A percentile compares a stretch with the other conserved stretches of the same genome.
These are phyloP conservation scores for Quercus cerris DNA, from an alignment of 306 rosid genomes.

Conservation along the genomic window DNA sequence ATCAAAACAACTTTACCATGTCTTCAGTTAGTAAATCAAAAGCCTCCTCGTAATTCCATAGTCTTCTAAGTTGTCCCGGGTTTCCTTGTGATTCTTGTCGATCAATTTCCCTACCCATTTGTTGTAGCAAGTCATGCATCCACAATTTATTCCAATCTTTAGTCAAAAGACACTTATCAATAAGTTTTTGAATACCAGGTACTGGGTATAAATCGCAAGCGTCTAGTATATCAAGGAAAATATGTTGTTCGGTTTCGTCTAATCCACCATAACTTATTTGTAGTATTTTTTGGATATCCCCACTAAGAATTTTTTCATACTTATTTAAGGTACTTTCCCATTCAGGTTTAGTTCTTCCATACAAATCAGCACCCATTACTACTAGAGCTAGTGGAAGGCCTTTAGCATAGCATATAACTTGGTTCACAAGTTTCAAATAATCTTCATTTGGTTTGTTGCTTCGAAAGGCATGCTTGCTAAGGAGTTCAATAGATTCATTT, in stretches of 20 bases:
- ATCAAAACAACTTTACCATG: background rate
- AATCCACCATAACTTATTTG: too few relatives aligned
- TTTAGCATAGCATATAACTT: too few relatives aligned
- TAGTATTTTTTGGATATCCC: too few relatives aligned
- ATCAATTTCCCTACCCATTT: background rate
- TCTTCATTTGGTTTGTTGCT: background rate
- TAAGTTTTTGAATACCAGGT: too few relatives aligned
- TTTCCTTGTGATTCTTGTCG: background rate
- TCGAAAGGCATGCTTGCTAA: conserved; percentile 1
- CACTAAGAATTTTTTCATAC: background rate
- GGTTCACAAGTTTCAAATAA: too few relatives aligned
- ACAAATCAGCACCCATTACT: conserved; percentile 17
- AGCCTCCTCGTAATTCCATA: conserved; percentile 16
- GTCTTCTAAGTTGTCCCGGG: conserved; percentile 12
- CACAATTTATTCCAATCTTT: fast-evolving
- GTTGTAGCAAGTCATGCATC: too few relatives aligned
- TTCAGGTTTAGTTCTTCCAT: conserved; percentile 6
- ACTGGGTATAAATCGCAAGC: too few relatives aligned
- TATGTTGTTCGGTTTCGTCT: background rate
- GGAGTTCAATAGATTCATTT: background rate
- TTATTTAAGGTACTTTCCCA: conserved; percentile 21
- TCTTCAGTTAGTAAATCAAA: background rate
- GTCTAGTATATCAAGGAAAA: background rate
- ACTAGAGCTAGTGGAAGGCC: conserved; percentile 26
- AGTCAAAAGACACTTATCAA: background rate